These are phyloP conservation scores for Neophaeococcomyces aloes DNA, from an alignment of 2,329 filamentous ascomycete genomes.

Conservation along the genomic window DNA sequence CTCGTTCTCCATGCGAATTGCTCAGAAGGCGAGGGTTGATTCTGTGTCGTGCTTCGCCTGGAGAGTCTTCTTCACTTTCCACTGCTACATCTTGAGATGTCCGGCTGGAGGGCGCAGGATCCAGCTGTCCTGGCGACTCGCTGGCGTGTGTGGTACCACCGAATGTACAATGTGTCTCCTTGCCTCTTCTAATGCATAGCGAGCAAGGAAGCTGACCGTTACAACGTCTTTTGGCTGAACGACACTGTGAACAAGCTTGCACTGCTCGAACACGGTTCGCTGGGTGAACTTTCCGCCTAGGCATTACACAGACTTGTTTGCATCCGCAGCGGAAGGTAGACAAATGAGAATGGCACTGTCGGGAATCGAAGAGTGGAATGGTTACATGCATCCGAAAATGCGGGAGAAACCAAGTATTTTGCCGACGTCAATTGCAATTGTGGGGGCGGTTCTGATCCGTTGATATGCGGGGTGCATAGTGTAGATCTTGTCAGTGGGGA, in stretches of 20 bases:
- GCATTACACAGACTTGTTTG: slow-evolving; percentile 30
- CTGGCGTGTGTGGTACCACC: slow-evolving; percentile 13
- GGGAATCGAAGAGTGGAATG: no score
- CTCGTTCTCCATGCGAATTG: slow-evolving; percentile 25
- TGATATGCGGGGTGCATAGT: no score
- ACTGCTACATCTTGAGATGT: no score
- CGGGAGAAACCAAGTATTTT: no score
- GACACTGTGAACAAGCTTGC: slow-evolving; percentile 41
- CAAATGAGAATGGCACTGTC: no score
- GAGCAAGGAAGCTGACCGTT: slow-evolving; percentile 40
- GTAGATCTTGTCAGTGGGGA: no score
- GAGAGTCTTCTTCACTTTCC: not conserved
- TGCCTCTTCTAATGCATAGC: slow-evolving; percentile 37
- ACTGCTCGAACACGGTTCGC: slow-evolving; percentile 40
- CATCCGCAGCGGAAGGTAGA: not conserved
- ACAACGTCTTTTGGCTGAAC: slow-evolving; percentile 43
- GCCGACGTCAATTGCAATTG: no score
- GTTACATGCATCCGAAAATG: no score
- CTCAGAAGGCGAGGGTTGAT: slow-evolving; percentile 10
- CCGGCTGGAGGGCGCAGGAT: no score
- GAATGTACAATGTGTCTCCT: slow-evolving; percentile 30
- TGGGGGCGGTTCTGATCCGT: no score
- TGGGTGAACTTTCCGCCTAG: slow-evolving; percentile 42
- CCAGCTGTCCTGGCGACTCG: no score
- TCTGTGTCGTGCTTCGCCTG: slow-evolving; percentile 17